phyloP scores from a whole-genome alignment of 1,139 yeast species.

The Pichia sp. region DNA sequence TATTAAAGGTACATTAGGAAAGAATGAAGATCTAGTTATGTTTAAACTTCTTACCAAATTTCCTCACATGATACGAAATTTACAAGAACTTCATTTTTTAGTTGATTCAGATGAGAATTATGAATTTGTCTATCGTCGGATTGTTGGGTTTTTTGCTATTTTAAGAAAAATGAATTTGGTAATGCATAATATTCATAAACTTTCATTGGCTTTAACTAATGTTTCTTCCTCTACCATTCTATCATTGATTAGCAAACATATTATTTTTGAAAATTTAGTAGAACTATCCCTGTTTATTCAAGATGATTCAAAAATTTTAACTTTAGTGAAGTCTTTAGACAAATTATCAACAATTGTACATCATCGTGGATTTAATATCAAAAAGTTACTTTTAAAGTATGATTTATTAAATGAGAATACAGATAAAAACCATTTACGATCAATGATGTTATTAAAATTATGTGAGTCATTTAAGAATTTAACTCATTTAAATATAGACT shows the following conservation, averaged over 20 bases:
- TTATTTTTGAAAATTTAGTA: conserved; percentile 26
- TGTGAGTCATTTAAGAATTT: conserved; percentile 24
- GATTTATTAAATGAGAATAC: conserved; percentile 21
- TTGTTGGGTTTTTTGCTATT: conserved; percentile 27
- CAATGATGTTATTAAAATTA: conserved; percentile 28
- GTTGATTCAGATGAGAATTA: conserved; percentile 22
- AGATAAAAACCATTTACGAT: conserved; percentile 28
- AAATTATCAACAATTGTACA: conserved; percentile 22
- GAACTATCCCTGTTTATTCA: conserved; percentile 25
- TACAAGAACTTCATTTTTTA: conserved; percentile 24
- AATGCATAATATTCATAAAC: conserved; percentile 22
- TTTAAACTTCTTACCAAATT: conserved; percentile 25
- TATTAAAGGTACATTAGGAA: conserved; percentile 24
- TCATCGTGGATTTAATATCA: conserved; percentile 22
- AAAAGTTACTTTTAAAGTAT: conserved; percentile 23
- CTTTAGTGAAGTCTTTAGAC: conserved; percentile 26
- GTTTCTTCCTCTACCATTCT: conserved; percentile 28
- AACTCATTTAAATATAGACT: conserved; percentile 19
- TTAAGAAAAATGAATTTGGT: conserved; percentile 24
- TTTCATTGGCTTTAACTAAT: conserved; percentile 28
- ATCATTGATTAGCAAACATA: conserved; percentile 24
- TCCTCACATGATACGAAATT: conserved; percentile 22
- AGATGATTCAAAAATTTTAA: conserved; percentile 27
- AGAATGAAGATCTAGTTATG: conserved; percentile 30
- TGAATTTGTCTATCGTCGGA: conserved; percentile 27